Conservation (phyloP, 1,139 yeast genomes). For the Yamadazyma atmosphaerica region DNA sequence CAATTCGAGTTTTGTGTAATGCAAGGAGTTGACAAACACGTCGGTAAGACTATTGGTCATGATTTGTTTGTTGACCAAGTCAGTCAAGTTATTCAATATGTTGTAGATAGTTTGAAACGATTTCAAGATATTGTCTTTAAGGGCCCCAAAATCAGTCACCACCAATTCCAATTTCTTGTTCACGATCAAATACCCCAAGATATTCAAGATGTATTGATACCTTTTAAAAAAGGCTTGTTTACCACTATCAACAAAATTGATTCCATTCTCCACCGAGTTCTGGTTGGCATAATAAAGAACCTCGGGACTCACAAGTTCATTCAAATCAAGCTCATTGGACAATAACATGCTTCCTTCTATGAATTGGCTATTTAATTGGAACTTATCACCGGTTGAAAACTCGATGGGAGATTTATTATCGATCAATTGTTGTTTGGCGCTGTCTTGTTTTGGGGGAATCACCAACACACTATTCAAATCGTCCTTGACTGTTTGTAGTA, state of each 20-base stretch:
- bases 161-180: conserved; percentile 29
- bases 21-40: conserved; percentile 55
- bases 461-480: conserved; percentile 53
- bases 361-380: conserved; percentile 61
- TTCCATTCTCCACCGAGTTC: conserved; percentile 48
- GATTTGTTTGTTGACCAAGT: conserved; percentile 65
- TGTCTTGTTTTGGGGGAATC: conserved; percentile 53
- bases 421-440: conserved; percentile 51
- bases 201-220: conserved; percentile 68
- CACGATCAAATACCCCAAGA: conserved; percentile 57
- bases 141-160: conserved; percentile 17
- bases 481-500: conserved; percentile 28
- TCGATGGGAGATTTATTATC: conserved; percentile 52
- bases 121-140: conserved; percentile 43
- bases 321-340: conserved; percentile 40
- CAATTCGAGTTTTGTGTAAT: conserved; percentile 61
- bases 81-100: conserved; percentile 55
- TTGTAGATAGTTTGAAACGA: conserved; percentile 61
- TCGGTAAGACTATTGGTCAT: conserved; percentile 41
- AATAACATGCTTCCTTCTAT: conserved; percentile 60
- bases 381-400: conserved; percentile 57
- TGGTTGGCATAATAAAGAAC: conserved; percentile 40
- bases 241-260: conserved; percentile 64
- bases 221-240: conserved; percentile 70
- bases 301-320: conserved; percentile 40